Base-by-base conservation (phyloP, 306 rosid genomes). In the Trifolium dubium region DNA sequence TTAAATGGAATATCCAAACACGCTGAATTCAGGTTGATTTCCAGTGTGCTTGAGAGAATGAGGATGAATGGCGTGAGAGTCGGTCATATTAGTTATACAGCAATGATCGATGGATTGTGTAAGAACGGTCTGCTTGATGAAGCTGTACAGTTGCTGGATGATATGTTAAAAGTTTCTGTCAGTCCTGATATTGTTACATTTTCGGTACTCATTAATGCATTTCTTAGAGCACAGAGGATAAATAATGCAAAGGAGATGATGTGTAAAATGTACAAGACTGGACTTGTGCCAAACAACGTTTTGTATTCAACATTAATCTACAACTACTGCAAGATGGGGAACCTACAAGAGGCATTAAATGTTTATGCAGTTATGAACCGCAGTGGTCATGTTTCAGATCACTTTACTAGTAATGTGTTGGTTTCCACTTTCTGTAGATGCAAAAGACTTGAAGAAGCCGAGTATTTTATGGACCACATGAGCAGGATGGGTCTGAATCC, bases 191-290 rank as follows among this genome's bases (percentile, higher is more conserved):
- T 85, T 56, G 53, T 87, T 64, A 86, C 90, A 64, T 88, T 87
- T 87, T 87, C 94, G 2, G 90, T 81, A 76, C 90, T 91, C n/a
- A 85, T 91, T 71, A 88, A 85, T 83, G 97, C 90, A 75, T 84
- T 85, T 78, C 85, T 86, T 71, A 85, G 69, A 73, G 87, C 13
- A 68, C 83, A 88, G 83, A 88, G 81, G 85, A 49, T 88, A 72
- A 85, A 77, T 61, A 80, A 76, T 50, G 94, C 82, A 19, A 89
- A 86, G 82, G 92, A 88, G 86, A 79, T 85, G 17, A 62, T 88
- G 83, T 82, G 92, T 79, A 87, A 79, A 86, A 79, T 91, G 82
- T 89, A 79, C 67, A 91, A 61, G 79, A 80, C 82, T 23, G 92
- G 88, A 61, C 35, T 85, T 55, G 76, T 79, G 64, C 89, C 86